Evolutionary conservation across 352 stramenopile species (phyloP), one percentile per base, ranked within the genome.

Genomic region (Globisporangium nunn): DNA sequence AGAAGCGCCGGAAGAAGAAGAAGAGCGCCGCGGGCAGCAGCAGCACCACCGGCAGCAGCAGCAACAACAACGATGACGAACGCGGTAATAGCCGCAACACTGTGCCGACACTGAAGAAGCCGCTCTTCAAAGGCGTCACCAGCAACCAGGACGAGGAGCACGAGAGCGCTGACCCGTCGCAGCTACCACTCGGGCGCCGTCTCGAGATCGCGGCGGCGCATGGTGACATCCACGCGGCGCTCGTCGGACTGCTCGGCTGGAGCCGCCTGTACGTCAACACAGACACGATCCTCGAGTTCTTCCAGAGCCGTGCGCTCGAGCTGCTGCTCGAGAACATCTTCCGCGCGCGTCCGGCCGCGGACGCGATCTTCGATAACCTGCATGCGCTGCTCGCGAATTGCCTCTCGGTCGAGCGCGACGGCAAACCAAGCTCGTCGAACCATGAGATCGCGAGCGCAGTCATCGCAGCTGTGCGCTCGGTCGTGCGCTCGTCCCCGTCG

Each of bases 211-310:
- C 83, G 1, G 83, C 83, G 12, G 61, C 71, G 6, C 85, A 90
- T 47, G 45, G 67, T 0, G 78, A 93, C 62, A 67, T 84, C 39
- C 81, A 91, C 49, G 78, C 79, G 10, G 83, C 81, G 33, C 76
- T 93, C 11, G 70, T 87, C 29, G 83, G 83, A 1, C 70, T 93
- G 7, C 52, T 91, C 3, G 79, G 78, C 14, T 93, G 83, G 83
- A 91, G 81, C 40, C 69, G 73, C 14, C 43, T 91, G 41, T 84
- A 74, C 57, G 46, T 79, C 18, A 65, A 81, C 63, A 80, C 77
- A 5, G 79, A 88, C 12, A 79, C 78, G n/a, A 79, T 89, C 52
- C 59, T 83, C 44, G 58, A 62, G 29, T 85, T 91, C 58, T 89
- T 93, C 66, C 71, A 90, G 56, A 79, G 78, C 59, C 56, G 78